Evolutionary conservation across 768 basidiomycete genomes (phyloP).

Genomic region (Thelephora ganbajun): DNA sequence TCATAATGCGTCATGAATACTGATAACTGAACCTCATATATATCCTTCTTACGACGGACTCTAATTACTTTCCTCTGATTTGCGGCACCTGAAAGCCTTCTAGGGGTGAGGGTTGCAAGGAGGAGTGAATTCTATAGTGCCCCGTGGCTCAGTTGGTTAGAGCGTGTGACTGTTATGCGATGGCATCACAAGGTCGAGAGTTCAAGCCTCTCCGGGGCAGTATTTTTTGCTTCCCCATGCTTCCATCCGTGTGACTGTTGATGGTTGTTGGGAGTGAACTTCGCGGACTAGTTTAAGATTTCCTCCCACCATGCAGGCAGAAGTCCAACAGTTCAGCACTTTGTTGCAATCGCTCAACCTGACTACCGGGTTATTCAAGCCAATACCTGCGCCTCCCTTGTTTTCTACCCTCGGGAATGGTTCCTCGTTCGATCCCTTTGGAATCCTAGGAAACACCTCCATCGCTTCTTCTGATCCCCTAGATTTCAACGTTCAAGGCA

Average conservation of each 20-base stretch:
- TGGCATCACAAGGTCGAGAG: not conserved
- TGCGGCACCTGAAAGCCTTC: no score
- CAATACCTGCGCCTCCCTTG: constrained; percentile 7
- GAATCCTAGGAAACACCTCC: not conserved
- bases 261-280: no score
- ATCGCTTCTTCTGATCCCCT: constrained; percentile 1
- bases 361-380: constrained; percentile 19
- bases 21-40: no score
- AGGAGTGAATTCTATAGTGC: not conserved
- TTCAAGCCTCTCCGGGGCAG: constrained; percentile 1
- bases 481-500: not conserved
- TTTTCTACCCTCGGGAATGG: constrained; percentile 1
- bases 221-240: not conserved
- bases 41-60: no score
- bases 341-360: constrained; percentile 20
- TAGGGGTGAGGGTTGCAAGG: no score
- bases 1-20: no score
- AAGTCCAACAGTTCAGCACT: constrained; percentile 12
- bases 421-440: constrained; percentile 3
- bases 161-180: not conserved
- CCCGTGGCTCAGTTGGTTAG: not conserved
- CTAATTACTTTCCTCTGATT: no score
- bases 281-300: not conserved
- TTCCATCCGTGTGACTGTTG: not conserved
- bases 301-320: constrained; percentile 14